Evolutionary conservation across 345 rosid genomes (phyloP).

Genomic region (Eutrema heterophyllum): DNA sequence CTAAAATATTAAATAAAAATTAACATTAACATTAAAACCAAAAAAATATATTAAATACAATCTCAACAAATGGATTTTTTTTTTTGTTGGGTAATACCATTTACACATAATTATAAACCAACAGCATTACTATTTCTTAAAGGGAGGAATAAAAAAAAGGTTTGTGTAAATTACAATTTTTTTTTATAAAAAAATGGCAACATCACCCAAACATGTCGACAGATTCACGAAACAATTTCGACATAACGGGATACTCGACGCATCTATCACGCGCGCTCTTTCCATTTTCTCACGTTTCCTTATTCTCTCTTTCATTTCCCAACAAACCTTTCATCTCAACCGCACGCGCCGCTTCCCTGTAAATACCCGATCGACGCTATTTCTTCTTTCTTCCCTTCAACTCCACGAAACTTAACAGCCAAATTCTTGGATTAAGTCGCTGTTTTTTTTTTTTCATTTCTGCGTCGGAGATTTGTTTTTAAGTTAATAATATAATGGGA

Average conservation of each 20-base stretch:
- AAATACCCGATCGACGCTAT: neutral
- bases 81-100: neutral
- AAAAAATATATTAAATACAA: neutral
- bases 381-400: neutral
- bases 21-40: too few relatives aligned
- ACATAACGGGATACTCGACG: slow-evolving; percentile 1
- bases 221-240: slow-evolving; percentile 17
- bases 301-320: neutral
- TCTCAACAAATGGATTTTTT: neutral
- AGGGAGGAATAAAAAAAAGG: neutral
- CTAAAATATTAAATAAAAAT: neutral
- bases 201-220: slow-evolving; percentile 44
- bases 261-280: slow-evolving; percentile 6
- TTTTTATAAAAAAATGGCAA: slow-evolving; percentile 33
- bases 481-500: slow-evolving; percentile 40
- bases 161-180: neutral
- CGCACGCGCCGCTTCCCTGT: slow-evolving; percentile 16
- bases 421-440: neutral
- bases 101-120: neutral
- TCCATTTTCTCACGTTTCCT: slow-evolving; percentile 23
- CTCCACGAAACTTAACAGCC: slow-evolving; percentile 4
- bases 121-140: neutral
- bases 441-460: neutral
- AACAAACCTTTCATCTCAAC: neutral
- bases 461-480: neutral